Conservation (phyloP, 768 basidiomycete species). For the Cyclocybe cylindracea region DNA sequence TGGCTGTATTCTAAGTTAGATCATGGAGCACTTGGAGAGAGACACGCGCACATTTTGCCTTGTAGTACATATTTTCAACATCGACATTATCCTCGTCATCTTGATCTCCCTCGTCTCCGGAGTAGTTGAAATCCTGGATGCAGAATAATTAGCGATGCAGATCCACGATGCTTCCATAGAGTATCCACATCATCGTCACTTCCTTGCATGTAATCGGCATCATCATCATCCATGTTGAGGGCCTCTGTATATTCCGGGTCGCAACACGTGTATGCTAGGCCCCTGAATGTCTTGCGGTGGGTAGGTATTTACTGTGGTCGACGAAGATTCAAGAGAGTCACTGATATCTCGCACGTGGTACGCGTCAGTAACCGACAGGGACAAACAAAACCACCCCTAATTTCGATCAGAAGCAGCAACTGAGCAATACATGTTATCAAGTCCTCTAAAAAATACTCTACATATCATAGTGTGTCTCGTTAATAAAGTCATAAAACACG, state of each 20-base stretch:
- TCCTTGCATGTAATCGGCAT: conserved; percentile 93
- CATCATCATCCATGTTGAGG: conserved; percentile 81
- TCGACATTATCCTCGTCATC: conserved; percentile 82
- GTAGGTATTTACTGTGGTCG: no score
- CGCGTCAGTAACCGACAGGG: no score
- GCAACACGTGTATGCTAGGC: neutral
- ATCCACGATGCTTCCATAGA: conserved; percentile 8
- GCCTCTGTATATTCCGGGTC: neutral
- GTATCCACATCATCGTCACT: conserved; percentile 75
- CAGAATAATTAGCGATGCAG: conserved; percentile 25
- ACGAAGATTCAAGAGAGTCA: no score
- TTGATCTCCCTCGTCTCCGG: conserved; percentile 77
- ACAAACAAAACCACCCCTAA: no score
- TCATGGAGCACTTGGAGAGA: neutral
- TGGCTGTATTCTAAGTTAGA: conserved; percentile 48
- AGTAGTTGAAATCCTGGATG: conserved; percentile 98
- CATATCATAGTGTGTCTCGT: no score
- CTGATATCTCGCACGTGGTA: no score
- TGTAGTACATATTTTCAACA: conserved; percentile 98
- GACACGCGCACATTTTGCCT: conserved; percentile 79
- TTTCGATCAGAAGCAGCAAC: neutral
- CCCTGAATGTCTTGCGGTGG: neutral
- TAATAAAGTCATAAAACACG: no score
- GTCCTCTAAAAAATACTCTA: neutral
- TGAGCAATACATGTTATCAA: neutral